These are phyloP conservation scores for Schizochytrium sp. DNA, from an alignment of 108 stramenopile species.

Conservation along the genomic window DNA sequence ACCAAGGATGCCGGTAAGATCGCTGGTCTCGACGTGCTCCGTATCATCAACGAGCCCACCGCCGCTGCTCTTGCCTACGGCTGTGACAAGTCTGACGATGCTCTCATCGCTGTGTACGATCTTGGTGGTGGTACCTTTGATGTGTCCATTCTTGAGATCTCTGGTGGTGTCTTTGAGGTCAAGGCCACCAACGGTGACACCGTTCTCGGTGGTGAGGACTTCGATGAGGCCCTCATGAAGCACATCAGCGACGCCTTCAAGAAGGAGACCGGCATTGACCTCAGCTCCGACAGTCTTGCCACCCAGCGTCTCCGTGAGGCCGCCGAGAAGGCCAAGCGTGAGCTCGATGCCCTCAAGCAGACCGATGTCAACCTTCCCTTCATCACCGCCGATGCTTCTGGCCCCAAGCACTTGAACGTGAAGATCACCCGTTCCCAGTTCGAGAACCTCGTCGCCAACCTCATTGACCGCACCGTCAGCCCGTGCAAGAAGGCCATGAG, in stretches of 20 bases:
- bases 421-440: slow-evolving; percentile 93
- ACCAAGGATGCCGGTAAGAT: slow-evolving; percentile 98
- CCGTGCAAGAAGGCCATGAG: slow-evolving; percentile 88
- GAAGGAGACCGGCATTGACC: slow-evolving; percentile 94
- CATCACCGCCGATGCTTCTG: slow-evolving; percentile 97
- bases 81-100: slow-evolving; percentile 97
- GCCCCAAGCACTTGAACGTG: slow-evolving; percentile 97
- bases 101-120: slow-evolving; percentile 99
- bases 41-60: slow-evolving; percentile 99
- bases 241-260: slow-evolving; percentile 92
- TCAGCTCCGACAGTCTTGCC: slow-evolving; percentile 90
- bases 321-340: slow-evolving; percentile 99
- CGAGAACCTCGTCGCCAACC: slow-evolving; percentile 92
- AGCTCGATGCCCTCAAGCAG: slow-evolving; percentile 97
- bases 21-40: slow-evolving; percentile 96
- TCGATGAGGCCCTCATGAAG: slow-evolving; percentile 94
- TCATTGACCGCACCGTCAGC: slow-evolving; percentile 90
- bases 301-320: slow-evolving; percentile 99
- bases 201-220: slow-evolving; percentile 99
- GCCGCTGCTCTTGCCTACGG: slow-evolving; percentile 99
- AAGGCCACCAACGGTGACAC: slow-evolving; percentile 99
- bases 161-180: slow-evolving; percentile 99
- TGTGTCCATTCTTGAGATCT: slow-evolving; percentile 96
- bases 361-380: slow-evolving; percentile 98
- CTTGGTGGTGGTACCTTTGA: slow-evolving; percentile 99